Evolutionary conservation across 495 filamentous ascomycete genomes (phyloP).

Genomic region (Trichoderma asperelloides): DNA sequence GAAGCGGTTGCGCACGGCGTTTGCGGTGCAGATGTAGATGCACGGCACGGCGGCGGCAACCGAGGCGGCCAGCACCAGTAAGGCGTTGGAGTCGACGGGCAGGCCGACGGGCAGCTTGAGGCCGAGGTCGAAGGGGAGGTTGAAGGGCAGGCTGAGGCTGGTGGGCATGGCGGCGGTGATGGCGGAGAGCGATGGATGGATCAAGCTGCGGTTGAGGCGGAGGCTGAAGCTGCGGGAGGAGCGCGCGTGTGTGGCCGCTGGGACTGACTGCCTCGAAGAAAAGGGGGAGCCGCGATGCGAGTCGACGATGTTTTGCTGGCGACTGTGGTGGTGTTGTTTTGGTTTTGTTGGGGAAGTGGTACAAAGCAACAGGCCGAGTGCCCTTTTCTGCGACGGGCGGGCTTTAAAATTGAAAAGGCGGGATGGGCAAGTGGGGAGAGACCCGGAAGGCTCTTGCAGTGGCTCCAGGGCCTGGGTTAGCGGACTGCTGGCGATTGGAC

Average conservation of each 20-base stretch:
- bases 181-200: not conserved
- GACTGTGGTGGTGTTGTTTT: not conserved
- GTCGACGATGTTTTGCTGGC: not conserved
- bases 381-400: not conserved
- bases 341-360: not conserved
- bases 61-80: constrained; percentile 29
- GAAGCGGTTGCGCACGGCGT: constrained; percentile 46
- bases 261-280: not conserved
- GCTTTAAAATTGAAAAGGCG: not conserved
- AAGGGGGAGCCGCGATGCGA: not conserved
- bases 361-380: not conserved
- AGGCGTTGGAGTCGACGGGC: not conserved
- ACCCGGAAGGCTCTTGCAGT: not conserved
- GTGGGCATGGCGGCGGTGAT: not conserved
- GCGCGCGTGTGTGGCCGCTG: not conserved
- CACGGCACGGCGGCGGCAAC: constrained; percentile 46
- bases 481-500: not conserved
- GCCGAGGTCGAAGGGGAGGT: not conserved
- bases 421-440: not conserved
- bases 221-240: not conserved
- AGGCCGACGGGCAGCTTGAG: not conserved
- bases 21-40: constrained; percentile 52
- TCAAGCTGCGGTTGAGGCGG: not conserved
- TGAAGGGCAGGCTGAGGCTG: not conserved
- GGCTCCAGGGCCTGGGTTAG: no score